Percentiles rank a stretch among this genome's conserved stretches.
Evolutionary conservation across 148 eudicot species (phyloP).

Genomic region (Rhododendron ovatum): DNA sequence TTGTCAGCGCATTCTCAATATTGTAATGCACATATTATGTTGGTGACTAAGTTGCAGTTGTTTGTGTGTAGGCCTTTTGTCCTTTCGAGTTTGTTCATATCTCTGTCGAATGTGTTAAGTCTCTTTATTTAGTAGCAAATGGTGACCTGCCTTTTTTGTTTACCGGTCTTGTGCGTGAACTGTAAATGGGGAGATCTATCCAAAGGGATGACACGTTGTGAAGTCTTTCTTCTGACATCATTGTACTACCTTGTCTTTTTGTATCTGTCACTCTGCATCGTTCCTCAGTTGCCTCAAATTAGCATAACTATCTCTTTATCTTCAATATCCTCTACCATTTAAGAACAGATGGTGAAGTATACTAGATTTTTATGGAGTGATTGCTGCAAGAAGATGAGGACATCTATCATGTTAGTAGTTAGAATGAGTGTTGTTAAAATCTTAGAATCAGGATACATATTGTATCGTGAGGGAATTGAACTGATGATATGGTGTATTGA

Average conservation of each 20-base stretch:
- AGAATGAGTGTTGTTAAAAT: neutral
- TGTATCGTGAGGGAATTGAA: neutral
- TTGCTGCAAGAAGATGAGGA: neutral
- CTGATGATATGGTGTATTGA: neutral
- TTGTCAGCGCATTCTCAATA: conserved; percentile 14
- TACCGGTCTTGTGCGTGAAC: neutral
- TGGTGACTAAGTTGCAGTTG: neutral
- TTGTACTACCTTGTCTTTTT: conserved; percentile 3
- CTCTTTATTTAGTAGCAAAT: conserved; percentile 4
- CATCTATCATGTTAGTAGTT: neutral
- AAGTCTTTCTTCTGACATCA: neutral
- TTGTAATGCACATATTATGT: neutral
- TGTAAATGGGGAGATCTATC: neutral
- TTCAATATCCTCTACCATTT: neutral
- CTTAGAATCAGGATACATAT: neutral
- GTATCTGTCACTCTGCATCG: neutral
- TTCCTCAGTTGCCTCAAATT: neutral
- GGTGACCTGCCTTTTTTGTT: neutral
- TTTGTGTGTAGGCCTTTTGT: neutral
- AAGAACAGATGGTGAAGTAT: neutral
- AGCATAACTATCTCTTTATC: neutral
- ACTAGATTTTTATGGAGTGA: neutral
- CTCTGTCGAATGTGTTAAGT: neutral
- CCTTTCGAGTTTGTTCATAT: neutral
- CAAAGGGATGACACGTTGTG: neutral